Evolutionary conservation across 768 basidiomycete species (phyloP).

Genomic region (Mycena capillaripes): DNA sequence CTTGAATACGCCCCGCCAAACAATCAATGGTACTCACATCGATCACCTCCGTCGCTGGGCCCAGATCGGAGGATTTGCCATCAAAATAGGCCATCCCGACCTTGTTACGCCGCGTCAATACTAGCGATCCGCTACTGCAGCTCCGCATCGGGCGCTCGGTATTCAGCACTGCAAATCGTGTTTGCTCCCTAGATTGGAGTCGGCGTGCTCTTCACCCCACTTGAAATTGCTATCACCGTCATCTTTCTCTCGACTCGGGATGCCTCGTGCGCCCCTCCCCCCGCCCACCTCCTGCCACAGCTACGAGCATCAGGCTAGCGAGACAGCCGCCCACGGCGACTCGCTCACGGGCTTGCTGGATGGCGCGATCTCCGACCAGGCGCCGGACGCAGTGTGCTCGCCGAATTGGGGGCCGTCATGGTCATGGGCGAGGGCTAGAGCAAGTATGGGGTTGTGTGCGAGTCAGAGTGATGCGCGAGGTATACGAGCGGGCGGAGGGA

Average conservation of each 20-base stretch:
- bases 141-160: too few relatives aligned
- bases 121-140: too few relatives aligned
- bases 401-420: too few relatives aligned
- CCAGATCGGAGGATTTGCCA: background rate
- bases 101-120: background rate
- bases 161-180: background rate
- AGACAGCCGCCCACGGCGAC: background rate
- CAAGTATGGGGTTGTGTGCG: background rate
- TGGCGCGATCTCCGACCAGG: slow-evolving; percentile 5
- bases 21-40: background rate
- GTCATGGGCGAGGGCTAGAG: background rate
- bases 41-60: too few relatives aligned
- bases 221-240: background rate
- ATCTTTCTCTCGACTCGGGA: slow-evolving; percentile 6
- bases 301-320: too few relatives aligned
- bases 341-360: slow-evolving; percentile 5
- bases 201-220: slow-evolving; percentile 3
- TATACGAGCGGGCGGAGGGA: background rate
- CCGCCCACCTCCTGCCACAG: background rate
- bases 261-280: slow-evolving; percentile 1
- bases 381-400: background rate
- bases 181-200: slow-evolving; percentile 4
- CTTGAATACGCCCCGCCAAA: background rate
- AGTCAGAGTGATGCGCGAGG: background rate
- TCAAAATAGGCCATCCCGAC: slow-evolving; percentile 3